phyloP scores from a whole-genome alignment of 129 eudicot genomes.

The Silybum marianum region DNA sequence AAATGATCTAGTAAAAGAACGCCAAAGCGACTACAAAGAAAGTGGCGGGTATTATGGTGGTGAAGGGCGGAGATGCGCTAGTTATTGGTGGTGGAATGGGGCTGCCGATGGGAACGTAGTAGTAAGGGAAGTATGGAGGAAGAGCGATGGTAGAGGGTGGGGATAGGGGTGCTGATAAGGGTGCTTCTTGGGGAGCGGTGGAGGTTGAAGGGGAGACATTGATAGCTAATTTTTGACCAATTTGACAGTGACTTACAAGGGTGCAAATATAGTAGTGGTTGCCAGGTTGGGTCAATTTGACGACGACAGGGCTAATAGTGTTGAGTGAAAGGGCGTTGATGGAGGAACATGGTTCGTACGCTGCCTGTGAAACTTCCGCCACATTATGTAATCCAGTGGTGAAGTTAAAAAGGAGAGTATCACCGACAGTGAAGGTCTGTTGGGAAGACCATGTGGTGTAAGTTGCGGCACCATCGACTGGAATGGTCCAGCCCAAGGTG shows the following conservation, averaged over 20 bases:
- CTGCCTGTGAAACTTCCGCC: constrained; percentile 50
- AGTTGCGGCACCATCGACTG: constrained; percentile 17
- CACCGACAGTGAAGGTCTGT: constrained; percentile 34
- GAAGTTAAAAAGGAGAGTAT: constrained; percentile 53
- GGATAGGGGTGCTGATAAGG: constrained; percentile 15
- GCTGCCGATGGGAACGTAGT: constrained; percentile 25
- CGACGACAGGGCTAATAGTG: constrained; percentile 45
- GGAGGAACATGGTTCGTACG: constrained; percentile 51
- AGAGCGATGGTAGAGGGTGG: constrained; percentile 29
- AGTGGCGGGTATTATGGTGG: constrained; percentile 34
- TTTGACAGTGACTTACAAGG: constrained; percentile 41
- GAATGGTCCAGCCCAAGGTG: constrained; percentile 39
- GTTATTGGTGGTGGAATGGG: constrained; percentile 6
- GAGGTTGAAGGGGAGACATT: constrained; percentile 41
- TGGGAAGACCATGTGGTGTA: constrained; percentile 47
- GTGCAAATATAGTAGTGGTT: constrained; percentile 56
- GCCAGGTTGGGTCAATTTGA: constrained; percentile 45
- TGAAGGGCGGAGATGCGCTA: constrained; percentile 5
- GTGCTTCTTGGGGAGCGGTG: constrained; percentile 14
- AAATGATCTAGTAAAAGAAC: constrained; percentile 33
- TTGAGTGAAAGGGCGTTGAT: constrained; percentile 43
- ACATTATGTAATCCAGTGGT: constrained; percentile 44
- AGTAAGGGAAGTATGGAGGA: constrained; percentile 8
- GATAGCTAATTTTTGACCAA: constrained; percentile 65
- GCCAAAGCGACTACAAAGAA: constrained; percentile 36